Base-by-base conservation (phyloP, 768 basidiomycete genomes). In the Pisolithus tinctorius region DNA sequence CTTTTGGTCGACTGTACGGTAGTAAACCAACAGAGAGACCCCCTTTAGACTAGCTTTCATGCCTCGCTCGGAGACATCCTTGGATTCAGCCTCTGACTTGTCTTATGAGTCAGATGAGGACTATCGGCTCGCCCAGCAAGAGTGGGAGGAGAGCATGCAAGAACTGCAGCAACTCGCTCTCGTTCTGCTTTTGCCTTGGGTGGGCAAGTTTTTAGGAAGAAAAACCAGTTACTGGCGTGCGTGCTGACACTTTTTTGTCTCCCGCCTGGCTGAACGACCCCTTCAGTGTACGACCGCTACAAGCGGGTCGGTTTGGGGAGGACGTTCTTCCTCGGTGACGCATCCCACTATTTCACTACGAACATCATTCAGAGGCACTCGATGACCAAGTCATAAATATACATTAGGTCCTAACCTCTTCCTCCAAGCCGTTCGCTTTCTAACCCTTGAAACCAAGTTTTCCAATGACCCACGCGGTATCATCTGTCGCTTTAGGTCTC, bases 111-210 rank as follows among this genome's bases (percentile, higher is more conserved):
- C 59, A 27, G 80, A 82, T 56, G 86, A 88, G 52, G 88, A 92
- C 60, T 82, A 80, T 58, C 80, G 75, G 38, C 72, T 86, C 44
- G 87, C 88, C 2, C 88, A 93, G 67, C 78, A 86, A 64, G 93
- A 96, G 71, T 95, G 93, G 93, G 86, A 93, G 60, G 93, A 96
- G 67, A 89, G 86, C 61, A 62, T 95, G 46, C 71, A 83, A 54
- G 92, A 96, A 65, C 76, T 96, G 42, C 84, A 88, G 63, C 80
- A 91, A 63, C 79, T 95, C 17, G 69, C 89, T 47, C 79, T 86
- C 36, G 74, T 91, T 51, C 84, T 94, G 25, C 72, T 94, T 43
- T 71, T 96, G 52, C 93, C 93, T 2, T 86, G 83, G 71, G 65
- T 93, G 52, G 93, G 93, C 48, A 93, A 90, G 65, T 95, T 83